phyloP scores from a whole-genome alignment of 2,329 filamentous ascomycete species.

The Paecilomyces fulvus region DNA sequence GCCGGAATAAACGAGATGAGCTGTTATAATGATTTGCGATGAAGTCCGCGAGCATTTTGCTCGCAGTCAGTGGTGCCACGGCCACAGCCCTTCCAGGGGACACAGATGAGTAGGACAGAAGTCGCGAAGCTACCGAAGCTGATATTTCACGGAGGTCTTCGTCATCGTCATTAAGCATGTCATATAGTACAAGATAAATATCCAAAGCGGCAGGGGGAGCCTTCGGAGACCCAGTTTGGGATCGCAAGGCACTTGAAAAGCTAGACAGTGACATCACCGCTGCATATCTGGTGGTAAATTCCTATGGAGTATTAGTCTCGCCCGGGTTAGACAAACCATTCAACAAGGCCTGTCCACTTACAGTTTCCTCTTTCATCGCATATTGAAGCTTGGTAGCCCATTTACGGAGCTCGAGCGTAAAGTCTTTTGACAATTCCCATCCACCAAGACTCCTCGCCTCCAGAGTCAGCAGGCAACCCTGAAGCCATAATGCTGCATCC shows the following conservation, averaged over 20 bases:
- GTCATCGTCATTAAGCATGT: conserved; percentile 79
- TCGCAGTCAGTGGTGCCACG: conserved; percentile 43
- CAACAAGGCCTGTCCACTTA: conserved; percentile 14
- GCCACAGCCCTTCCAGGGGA: conserved; percentile 20
- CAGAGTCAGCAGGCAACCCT: conserved; percentile 28
- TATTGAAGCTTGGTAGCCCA: conserved; percentile 29
- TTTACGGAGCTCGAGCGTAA: conserved; percentile 17
- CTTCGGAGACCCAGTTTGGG: conserved; percentile 11
- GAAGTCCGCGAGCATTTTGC: conserved; percentile 30
- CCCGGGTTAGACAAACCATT: neutral
- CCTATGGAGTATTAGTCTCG: conserved; percentile 15
- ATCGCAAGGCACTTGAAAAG: conserved; percentile 36
- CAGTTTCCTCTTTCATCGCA: conserved; percentile 34
- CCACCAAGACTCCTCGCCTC: conserved; percentile 9
- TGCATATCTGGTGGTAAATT: conserved; percentile 32
- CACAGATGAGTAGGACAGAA: conserved; percentile 26
- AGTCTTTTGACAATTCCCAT: conserved; percentile 4
- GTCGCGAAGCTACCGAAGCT: conserved; percentile 31
- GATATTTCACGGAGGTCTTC: conserved; percentile 71
- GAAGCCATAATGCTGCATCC: conserved; percentile 28
- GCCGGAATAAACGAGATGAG: conserved; percentile 24
- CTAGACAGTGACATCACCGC: conserved; percentile 26
- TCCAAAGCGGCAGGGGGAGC: conserved; percentile 38
- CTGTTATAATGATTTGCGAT: conserved; percentile 25
- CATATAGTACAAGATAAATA: conserved; percentile 60